Base-by-base conservation (phyloP, 2,329 filamentous ascomycete species). In the Waltergamsia citrina region DNA sequence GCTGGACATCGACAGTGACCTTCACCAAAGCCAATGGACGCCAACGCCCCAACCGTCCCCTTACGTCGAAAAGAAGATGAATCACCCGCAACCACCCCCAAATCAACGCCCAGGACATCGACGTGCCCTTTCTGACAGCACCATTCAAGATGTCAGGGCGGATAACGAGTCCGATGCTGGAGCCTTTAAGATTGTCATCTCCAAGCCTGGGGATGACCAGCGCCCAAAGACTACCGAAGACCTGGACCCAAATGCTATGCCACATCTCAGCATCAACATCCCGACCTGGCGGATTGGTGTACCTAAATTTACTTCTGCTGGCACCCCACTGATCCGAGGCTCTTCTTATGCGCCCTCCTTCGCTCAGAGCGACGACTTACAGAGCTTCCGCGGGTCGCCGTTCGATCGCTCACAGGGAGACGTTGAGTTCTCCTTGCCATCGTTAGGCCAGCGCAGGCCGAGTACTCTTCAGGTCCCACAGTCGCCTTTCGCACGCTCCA, bases 271-370 rank as follows among this genome's bases (percentile, higher is more conserved):
- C 44, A 71, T 90, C 28, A 69, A 78, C 16, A 94, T 94, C 33
- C 87, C 88, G 23, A 81, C 84, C 37, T 93, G 88, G 67, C 79
- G 80, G 43, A 65, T 95, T 37, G 88, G 87, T 10, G 83, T 81
- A 2, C 85, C 86, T 14, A 75, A 78, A 38, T 94, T 94, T 56
- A 90, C 81, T 42, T 62, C 74, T 34, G 71, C 73, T 45, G 86
- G 86, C 9, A 87, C 81, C 3, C 78, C 85, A 3, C 71, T 85
- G 41, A 66, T 95, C 42, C 79, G 84, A 40, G 83, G 79, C 43
- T 93, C 88, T n/a, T 78, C 81, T 12, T 85, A 85, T 53, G 74
- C 79, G 4, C 82, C 84, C 3, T 78, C 81, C 12, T 85, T 85
- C 53, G 74, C 79, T 4, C 82, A 84, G 4, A 80, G 76, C 6